Base-by-base conservation (phyloP, 805 yeast species). In the Yarrowia sp. region DNA sequence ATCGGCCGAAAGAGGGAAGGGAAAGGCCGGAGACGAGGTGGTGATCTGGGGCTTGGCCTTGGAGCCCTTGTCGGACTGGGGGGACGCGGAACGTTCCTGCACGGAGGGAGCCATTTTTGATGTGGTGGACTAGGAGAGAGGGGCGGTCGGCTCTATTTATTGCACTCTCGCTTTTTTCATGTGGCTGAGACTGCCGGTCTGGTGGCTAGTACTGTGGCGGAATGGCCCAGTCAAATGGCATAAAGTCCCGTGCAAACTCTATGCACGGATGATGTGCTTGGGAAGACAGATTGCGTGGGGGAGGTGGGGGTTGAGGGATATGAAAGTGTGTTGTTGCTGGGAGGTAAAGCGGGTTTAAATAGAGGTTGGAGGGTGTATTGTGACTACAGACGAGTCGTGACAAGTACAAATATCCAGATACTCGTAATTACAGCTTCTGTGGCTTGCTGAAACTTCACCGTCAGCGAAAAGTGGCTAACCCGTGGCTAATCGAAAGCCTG, bases 1-100 rank as follows among this genome's bases (percentile, higher is more conserved):
- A 36, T 71, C 72, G 5, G 68, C 66, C 18, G 70, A 61, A 17
- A 68, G 58, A 10, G 67, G 66, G 41, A 69, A 69, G 22, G 71
- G 70, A 35, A 58, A 61, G n/a, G 35, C 60, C 18, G 65, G 43
- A 17, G 61, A 53, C 31, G 61, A 44, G 35, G 50, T 31, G 47
- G 61, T 55, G 61, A 55, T 55, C 41, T 22, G 60, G 35, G 58
- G 42, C 57, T 36, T 36, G 33, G 41, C n/a, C 57, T 51, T 51
- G 14, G 43, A 8, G 35, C 39, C 66, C 38, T 35, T 45, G 6
- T 39, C 57, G 31, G 33, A 44, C 33, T 32, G 47, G 22, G 58
- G 64, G 13, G 64, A 43, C 15, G 42, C 36, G 7, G 43, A 22
- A 4, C 64, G 51, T 35, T 43, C 61, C 32, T 65, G 66, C 11